Base-by-base conservation (phyloP, 371 early-diverging fungal genomes). In the Mortierella sp. region DNA sequence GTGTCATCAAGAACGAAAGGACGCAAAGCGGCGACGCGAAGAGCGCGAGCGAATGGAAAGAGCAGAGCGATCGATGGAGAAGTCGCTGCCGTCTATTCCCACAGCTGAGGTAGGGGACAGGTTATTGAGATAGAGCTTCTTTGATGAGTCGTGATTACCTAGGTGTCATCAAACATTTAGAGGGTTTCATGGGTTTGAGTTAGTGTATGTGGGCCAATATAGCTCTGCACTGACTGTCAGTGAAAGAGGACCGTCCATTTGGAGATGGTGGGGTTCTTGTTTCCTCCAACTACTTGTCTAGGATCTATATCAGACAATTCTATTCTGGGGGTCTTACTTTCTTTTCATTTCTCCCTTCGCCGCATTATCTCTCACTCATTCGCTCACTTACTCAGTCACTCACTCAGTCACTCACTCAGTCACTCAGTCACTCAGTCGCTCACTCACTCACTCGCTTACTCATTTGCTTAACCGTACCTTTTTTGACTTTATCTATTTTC, bases 1-100 rank as follows among this genome's bases (percentile, higher is more conserved):
- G 24, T 86, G 86, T 24, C 83, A 86, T 32, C 74, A 79, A 57
- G 85, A 86, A 52, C 73, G 84, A 52, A 79, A 79, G 62, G 80
- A 79, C 38, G 80, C 80, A 22, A 79, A 79, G 43, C 63, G 80
- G 22, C 74, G 74, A 53, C 55, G 55, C 9, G 55, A 55, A 15
- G 73, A 81, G 48, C 76, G 77, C n/a, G 76, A 81, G n/a, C 74
- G 75, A 22, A 66, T 70, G 75, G 75, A 74, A 32, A 60, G 75
- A 5, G 74, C 70, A 45, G 81, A 75, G 52, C 58, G 67, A 8
- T 48, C 45, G 47, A 69, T 63, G 66, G 80, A 79, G 28, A 79
- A 79, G 41, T 55, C 62, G 13, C 62, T 79, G 36, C 80, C 80
- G 4, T 73, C 80, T 7, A 74, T 79, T 47, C 80, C 80, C 8